Base-by-base conservation (phyloP, 2,329 filamentous ascomycete species). In the Fusarium luffae region DNA sequence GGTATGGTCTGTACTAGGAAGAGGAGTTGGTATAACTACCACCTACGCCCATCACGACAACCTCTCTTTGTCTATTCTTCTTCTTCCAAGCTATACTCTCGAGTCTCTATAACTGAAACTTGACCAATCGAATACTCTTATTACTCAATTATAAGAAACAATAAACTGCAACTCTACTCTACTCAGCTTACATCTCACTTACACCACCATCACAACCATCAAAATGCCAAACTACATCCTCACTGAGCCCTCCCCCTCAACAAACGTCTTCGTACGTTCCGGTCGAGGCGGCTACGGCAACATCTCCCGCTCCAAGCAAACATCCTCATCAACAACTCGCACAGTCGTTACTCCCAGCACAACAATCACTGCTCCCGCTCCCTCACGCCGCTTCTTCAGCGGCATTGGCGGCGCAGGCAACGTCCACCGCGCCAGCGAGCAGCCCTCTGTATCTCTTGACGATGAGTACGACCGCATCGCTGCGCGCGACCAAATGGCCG, bases 321-420 rank as follows among this genome's bases (percentile, higher is more conserved):
- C 82, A 14, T 73, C 66, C 43, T 66, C 70, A 5, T 77, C 88
- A 7, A 78, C 88, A 77, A 78, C 88, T 75, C 84, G 84, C 76
- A 76, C 85, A 49, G 80, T 84, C 49, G 42, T 76, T 83, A 81
- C 79, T 72, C 61, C 79, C 75, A 68, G 75, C 74, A 66, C 76
- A 72, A 69, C 74, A 5, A 56, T 72, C 28, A 59, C 75, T 84
- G 80, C 75, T 72, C 66, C 75, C 69, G 67, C 72, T 5, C 59
- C 75, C 32, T 80, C 82, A 44, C 78, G 82, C 63, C 84, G 85
- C 80, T 90, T 90, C 84, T 86, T 89, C 81, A 85, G 85, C 13
- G 90, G 90, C 73, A 88, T 90, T 61, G 90, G 90, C 71, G 89
- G 90, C 61, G 89, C 89, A 4, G 90, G 90, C 75, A 92, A 92